Conservation (phyloP, 805 yeast species). For the Teunomyces tritomae region DNA sequence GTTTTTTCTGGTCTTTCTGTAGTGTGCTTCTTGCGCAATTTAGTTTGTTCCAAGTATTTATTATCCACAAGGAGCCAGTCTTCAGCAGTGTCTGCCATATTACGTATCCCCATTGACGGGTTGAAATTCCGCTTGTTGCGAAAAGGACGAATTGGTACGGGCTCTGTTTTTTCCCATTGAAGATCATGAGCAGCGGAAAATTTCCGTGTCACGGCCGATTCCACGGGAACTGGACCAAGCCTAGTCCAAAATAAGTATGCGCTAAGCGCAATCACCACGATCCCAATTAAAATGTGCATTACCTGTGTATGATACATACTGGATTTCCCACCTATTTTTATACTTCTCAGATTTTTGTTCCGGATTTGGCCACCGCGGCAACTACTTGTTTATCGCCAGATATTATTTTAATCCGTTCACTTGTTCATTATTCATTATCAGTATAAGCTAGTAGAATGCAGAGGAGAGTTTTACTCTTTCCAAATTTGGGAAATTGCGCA, state of each 20-base stretch:
- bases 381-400: not conserved
- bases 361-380: not conserved
- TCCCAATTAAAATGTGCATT: not conserved
- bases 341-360: not conserved
- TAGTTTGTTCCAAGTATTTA: slow-evolving; percentile 49
- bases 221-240: not conserved
- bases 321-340: not conserved
- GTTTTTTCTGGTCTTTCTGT: slow-evolving; percentile 30
- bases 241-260: not conserved
- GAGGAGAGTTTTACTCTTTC: slow-evolving; percentile 27
- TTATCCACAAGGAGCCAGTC: slow-evolving; percentile 64
- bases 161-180: slow-evolving; percentile 43
- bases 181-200: slow-evolving; percentile 19
- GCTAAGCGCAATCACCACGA: not conserved
- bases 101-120: slow-evolving; percentile 33
- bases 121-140: slow-evolving; percentile 34
- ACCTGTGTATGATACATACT: not conserved
- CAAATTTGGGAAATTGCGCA: slow-evolving; percentile 30
- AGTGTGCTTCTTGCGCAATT: slow-evolving; percentile 34
- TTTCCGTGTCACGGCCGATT: not conserved
- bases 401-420: not conserved
- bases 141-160: slow-evolving; percentile 37
- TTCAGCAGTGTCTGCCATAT: slow-evolving; percentile 33
- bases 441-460: not conserved
- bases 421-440: not conserved